These are phyloP conservation scores for Hypoxylon sp. DNA, from an alignment of 2,329 filamentous ascomycete genomes.

Conservation along the genomic window DNA sequence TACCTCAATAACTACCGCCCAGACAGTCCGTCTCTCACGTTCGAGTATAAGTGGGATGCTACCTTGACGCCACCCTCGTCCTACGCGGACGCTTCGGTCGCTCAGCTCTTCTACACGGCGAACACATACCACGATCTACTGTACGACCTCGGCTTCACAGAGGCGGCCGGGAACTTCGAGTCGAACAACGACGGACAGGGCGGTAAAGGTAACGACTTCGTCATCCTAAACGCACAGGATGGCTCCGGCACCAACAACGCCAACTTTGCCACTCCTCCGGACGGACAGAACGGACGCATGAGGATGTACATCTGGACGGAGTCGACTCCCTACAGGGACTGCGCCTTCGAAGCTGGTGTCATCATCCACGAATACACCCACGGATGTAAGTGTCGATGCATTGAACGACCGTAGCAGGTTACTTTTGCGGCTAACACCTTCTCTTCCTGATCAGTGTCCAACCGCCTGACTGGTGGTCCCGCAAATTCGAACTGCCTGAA, in stretches of 20 bases:
- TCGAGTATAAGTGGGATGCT: slow-evolving; percentile 61
- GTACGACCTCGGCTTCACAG: slow-evolving; percentile 69
- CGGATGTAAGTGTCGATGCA: slow-evolving; percentile 54
- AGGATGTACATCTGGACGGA: slow-evolving; percentile 69
- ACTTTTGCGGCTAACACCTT: slow-evolving; percentile 37
- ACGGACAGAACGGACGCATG: slow-evolving; percentile 67
- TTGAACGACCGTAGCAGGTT: neutral
- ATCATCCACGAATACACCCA: slow-evolving; percentile 72
- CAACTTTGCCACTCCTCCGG: slow-evolving; percentile 67
- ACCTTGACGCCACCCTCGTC: slow-evolving; percentile 52
- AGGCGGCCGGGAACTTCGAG: slow-evolving; percentile 72
- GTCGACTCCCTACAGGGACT: slow-evolving; percentile 64
- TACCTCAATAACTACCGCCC: slow-evolving; percentile 67
- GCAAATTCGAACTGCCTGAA: slow-evolving; percentile 63
- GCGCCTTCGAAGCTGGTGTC: slow-evolving; percentile 70
- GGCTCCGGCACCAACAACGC: slow-evolving; percentile 68
- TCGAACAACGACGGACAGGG: slow-evolving; percentile 67
- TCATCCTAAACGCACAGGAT: slow-evolving; percentile 70
- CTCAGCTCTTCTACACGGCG: slow-evolving; percentile 72
- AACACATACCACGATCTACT: slow-evolving; percentile 72
- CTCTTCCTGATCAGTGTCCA: slow-evolving; percentile 58
- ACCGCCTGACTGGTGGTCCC: slow-evolving; percentile 70
- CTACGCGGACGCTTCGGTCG: slow-evolving; percentile 68
- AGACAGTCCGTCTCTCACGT: slow-evolving; percentile 56
- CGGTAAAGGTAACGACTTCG: slow-evolving; percentile 64